Percentiles rank a stretch among this genome's conserved stretches.
These are phyloP conservation scores for Orbilia blumenaviensis DNA, from an alignment of 2,329 filamentous ascomycete genomes.

Conservation along the genomic window DNA sequence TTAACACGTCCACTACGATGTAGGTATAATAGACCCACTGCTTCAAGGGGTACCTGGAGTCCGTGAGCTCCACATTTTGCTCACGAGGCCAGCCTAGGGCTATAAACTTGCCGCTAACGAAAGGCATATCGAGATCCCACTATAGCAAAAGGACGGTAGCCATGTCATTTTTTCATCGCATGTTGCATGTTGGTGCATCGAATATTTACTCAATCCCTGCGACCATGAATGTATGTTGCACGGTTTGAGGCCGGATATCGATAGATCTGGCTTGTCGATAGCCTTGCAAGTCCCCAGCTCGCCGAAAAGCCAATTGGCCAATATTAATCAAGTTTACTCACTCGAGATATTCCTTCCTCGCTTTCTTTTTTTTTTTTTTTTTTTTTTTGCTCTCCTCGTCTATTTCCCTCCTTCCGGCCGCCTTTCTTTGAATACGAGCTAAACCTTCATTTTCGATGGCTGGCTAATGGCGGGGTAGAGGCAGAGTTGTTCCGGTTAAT, in stretches of 20 bases:
- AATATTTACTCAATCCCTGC: constrained; percentile 9
- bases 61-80: constrained; percentile 44
- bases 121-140: constrained; percentile 41
- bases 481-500: constrained; percentile 27
- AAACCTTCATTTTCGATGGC: background rate
- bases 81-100: constrained; percentile 45
- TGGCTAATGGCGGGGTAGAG: constrained; percentile 47
- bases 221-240: constrained; percentile 7
- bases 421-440: constrained; percentile 8
- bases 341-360: background rate
- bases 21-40: constrained; percentile 37
- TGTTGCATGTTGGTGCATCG: constrained; percentile 1
- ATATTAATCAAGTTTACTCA: background rate
- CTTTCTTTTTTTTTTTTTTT: background rate
- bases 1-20: constrained; percentile 19
- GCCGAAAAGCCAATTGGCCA: constrained; percentile 22
- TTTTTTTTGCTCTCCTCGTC: background rate
- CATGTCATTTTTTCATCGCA: constrained; percentile 32
- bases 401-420: too few species aligned
- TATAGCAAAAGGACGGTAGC: constrained; percentile 15
- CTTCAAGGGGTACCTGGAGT: constrained; percentile 45
- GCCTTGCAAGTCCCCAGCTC: constrained; percentile 29
- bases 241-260: constrained; percentile 7
- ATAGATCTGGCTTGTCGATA: constrained; percentile 37
- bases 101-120: constrained; percentile 46